Evolutionary conservation across 2,329 filamentous ascomycete genomes (phyloP).

Genomic region (Intubia oerlemansii): DNA sequence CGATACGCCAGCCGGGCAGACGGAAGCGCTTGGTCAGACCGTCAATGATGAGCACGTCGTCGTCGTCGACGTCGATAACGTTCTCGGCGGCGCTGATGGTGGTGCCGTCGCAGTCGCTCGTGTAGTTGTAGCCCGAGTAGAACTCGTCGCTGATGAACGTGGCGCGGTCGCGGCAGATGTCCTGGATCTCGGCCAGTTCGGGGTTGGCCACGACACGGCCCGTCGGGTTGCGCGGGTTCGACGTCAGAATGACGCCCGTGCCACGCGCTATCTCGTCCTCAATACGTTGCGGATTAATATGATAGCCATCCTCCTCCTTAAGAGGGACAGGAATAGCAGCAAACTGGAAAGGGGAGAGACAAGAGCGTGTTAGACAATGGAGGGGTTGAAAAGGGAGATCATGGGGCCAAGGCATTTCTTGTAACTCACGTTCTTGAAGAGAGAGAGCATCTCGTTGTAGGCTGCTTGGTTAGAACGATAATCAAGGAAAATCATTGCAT

Average conservation of each 20-base stretch:
- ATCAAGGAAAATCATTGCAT: too few species aligned
- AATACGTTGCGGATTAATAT: slow-evolving; percentile 85
- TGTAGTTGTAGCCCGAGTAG: slow-evolving; percentile 94
- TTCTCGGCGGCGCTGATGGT: slow-evolving; percentile 83
- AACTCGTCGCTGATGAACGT: slow-evolving; percentile 94
- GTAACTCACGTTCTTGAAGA: slow-evolving; percentile 78
- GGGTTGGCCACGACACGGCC: slow-evolving; percentile 71
- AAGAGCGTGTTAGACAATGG: neutral
- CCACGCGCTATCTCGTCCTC: slow-evolving; percentile 76
- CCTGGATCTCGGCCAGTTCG: slow-evolving; percentile 75
- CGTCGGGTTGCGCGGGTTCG: slow-evolving; percentile 87
- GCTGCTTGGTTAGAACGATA: slow-evolving; percentile 56
- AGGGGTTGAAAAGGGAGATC: neutral
- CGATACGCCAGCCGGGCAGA: slow-evolving; percentile 87
- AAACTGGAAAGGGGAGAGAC: slow-evolving; percentile 29
- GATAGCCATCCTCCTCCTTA: slow-evolving; percentile 68
- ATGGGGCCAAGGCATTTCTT: too few species aligned
- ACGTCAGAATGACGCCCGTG: slow-evolving; percentile 75
- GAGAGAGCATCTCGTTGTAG: slow-evolving; percentile 90
- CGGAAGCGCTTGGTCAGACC: slow-evolving; percentile 93
- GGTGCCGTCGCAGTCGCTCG: slow-evolving; percentile 68
- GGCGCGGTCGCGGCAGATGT: slow-evolving; percentile 74
- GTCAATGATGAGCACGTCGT: slow-evolving; percentile 86
- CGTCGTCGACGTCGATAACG: slow-evolving; percentile 70
- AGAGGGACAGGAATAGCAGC: slow-evolving; percentile 73